Conservation (phyloP, 176 grass and related monocot species). For the Aegilops tauschii region DNA sequence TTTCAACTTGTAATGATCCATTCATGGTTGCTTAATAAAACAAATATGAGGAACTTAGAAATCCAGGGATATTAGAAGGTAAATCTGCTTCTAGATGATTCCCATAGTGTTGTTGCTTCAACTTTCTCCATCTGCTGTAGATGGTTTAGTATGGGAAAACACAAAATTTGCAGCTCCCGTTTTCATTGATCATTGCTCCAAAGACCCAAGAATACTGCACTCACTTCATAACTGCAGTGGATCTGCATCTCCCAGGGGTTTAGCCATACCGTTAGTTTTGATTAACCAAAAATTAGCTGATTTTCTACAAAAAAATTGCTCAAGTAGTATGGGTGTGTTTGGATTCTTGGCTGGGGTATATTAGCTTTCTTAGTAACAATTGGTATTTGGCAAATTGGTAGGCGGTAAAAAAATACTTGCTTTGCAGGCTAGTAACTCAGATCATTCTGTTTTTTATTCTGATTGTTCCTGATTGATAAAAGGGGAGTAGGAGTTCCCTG, state of each 20-base stretch:
- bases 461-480: not conserved
- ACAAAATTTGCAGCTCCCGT: not conserved
- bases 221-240: not conserved
- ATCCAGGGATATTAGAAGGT: not conserved
- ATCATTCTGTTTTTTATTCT: not conserved
- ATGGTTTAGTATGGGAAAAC: not conserved
- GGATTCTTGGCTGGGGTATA: not conserved
- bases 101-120: not conserved
- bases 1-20: slow-evolving; percentile 8
- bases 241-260: not conserved
- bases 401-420: not conserved
- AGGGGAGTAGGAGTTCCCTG: not conserved
- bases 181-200: not conserved
- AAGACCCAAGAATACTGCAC: not conserved
- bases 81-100: not conserved
- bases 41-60: not conserved
- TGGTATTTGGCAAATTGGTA: not conserved
- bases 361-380: not conserved
- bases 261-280: not conserved
- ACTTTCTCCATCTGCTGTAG: not conserved
- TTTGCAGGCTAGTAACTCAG: not conserved
- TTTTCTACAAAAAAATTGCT: not conserved
- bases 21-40: slow-evolving; percentile 6
- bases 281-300: not conserved
- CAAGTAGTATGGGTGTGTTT: not conserved